phyloP scores from a whole-genome alignment of 345 rosid genomes.

The Eucalyptus tenuipes region DNA sequence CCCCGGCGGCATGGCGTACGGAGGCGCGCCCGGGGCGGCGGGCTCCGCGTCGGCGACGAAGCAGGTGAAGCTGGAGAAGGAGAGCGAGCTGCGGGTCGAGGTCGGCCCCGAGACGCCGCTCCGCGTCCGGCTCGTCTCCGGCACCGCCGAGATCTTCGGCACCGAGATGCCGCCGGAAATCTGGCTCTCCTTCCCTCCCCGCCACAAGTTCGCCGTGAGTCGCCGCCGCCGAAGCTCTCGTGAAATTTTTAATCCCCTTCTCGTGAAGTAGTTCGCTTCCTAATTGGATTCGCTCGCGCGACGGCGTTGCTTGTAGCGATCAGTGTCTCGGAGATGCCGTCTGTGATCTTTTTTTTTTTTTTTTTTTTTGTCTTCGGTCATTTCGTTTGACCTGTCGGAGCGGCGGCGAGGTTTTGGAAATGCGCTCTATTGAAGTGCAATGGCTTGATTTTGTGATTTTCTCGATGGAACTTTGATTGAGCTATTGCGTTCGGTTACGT shows the following conservation, averaged over 20 bases:
- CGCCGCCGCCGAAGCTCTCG: neutral
- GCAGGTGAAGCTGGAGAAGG: conserved; percentile 79
- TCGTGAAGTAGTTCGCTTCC: neutral
- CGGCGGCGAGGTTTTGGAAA: neutral
- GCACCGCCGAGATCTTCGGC: conserved; percentile 87
- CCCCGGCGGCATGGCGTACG: conserved; percentile 18
- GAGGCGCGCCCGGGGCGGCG: conserved; percentile 22
- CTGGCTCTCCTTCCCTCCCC: conserved; percentile 86
- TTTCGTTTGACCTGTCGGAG: neutral
- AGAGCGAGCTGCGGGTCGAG: conserved; percentile 85
- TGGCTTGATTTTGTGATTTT: neutral
- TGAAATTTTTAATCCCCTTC: neutral
- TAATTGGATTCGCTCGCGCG: neutral
- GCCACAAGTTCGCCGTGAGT: conserved; percentile 69
- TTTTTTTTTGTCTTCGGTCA: neutral
- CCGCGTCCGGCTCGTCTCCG: conserved; percentile 61
- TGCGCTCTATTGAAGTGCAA: neutral
- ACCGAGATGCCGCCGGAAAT: conserved; percentile 79
- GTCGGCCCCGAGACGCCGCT: conserved; percentile 64
- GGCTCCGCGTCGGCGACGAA: conserved; percentile 25
- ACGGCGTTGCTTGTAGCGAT: neutral
- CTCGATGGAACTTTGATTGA: neutral
- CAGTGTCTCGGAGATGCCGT: neutral
- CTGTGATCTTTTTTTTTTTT: neutral
- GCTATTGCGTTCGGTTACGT: neutral